Conservation (phyloP, 805 yeast species). For the Lachancea fermentati region DNA sequence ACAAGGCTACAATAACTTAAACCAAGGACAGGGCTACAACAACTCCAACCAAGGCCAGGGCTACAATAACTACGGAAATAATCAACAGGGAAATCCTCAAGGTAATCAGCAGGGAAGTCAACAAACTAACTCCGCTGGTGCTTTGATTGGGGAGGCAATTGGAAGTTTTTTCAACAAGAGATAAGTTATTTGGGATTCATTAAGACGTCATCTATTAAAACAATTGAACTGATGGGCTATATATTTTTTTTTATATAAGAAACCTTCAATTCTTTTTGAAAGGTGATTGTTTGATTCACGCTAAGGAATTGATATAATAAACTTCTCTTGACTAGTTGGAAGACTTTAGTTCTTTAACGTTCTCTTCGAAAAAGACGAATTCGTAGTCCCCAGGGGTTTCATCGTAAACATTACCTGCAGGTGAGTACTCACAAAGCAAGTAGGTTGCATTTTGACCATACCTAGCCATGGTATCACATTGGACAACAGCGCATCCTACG, state of each 20-base stretch:
- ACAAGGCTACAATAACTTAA: background rate
- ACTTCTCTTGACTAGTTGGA: background rate
- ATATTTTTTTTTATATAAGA: no score
- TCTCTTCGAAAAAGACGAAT: conserved; percentile 35
- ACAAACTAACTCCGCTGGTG: background rate
- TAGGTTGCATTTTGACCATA: conserved; percentile 40
- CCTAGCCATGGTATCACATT: conserved; percentile 13
- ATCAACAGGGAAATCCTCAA: background rate
- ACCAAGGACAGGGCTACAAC: background rate
- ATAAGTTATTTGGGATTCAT: background rate
- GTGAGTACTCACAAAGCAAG: conserved; percentile 63
- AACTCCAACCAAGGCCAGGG: background rate
- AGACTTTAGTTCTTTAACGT: conserved; percentile 38
- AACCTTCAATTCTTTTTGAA: background rate
- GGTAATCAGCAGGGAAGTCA: conserved; percentile 5
- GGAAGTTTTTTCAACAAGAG: background rate
- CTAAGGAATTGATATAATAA: background rate
- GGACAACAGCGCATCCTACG: conserved; percentile 56
- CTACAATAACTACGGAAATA: background rate
- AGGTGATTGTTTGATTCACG: background rate
- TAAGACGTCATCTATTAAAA: no score
- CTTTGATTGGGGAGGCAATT: background rate
- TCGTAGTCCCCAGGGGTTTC: conserved; percentile 35
- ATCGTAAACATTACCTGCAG: conserved; percentile 44
- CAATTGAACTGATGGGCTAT: background rate